Percentiles rank a stretch among this genome's conserved stretches.
Evolutionary conservation across 2,329 filamentous ascomycete genomes (phyloP).

Genomic region (Phialophora verrucosa): DNA sequence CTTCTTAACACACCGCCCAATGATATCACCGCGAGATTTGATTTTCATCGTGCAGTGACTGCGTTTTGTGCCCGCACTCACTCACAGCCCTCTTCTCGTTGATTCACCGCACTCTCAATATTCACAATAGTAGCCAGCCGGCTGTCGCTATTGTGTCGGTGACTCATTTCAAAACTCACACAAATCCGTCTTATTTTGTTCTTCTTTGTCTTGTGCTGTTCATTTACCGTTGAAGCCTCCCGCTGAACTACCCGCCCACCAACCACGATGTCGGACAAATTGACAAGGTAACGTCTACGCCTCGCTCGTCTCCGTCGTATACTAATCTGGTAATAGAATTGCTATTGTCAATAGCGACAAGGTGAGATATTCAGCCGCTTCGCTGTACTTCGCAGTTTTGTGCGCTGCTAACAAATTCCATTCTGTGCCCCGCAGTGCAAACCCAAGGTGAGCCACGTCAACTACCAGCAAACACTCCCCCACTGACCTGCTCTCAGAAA

Average conservation of each 20-base stretch:
- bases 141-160: constrained; percentile 23
- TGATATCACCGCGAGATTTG: constrained; percentile 28
- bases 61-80: constrained; percentile 18
- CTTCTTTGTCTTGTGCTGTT: neutral
- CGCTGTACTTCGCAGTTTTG: constrained; percentile 23
- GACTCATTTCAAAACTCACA: constrained; percentile 15
- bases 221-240: neutral
- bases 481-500: constrained; percentile 68
- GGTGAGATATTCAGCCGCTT: constrained; percentile 41
- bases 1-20: constrained; percentile 18
- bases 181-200: neutral
- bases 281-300: constrained; percentile 76
- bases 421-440: constrained; percentile 69
- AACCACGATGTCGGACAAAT: constrained; percentile 82
- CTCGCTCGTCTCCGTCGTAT: neutral
- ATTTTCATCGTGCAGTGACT: constrained; percentile 19
- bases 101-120: constrained; percentile 26
- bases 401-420: constrained; percentile 47
- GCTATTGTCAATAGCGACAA: constrained; percentile 99
- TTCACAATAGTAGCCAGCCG: constrained; percentile 26
- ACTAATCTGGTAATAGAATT: constrained; percentile 66
- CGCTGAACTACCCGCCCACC: neutral
- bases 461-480: constrained; percentile 2
- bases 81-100: constrained; percentile 23
- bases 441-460: constrained; percentile 68